Conservation (phyloP, 768 basidiomycete genomes). For the Cyclocybe cylindracea region DNA sequence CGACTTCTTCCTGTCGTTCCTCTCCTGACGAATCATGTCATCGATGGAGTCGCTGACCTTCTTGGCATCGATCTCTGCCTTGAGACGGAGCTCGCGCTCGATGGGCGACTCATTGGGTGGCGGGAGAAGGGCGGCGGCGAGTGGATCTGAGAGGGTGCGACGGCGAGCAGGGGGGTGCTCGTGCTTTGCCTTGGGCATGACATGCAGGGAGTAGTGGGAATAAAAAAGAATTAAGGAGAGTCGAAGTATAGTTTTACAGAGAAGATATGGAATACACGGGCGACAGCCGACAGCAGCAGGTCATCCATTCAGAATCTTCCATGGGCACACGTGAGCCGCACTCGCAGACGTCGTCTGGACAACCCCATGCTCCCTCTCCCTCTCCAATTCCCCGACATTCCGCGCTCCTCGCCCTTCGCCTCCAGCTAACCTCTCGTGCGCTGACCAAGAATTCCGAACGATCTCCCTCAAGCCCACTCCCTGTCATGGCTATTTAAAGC, state of each 20-base stretch:
- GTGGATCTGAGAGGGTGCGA: conserved; percentile 64
- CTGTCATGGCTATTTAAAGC: too few species aligned
- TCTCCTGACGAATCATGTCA: conserved; percentile 70
- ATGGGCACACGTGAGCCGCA: conserved; percentile 24
- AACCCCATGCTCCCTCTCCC: conserved; percentile 7
- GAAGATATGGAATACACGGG: conserved; percentile 17
- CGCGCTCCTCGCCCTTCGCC: not conserved
- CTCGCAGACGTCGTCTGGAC: conserved; percentile 12
- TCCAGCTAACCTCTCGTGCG: not conserved
- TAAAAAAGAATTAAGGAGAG: conserved; percentile 10
- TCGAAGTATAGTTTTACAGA: conserved; percentile 5
- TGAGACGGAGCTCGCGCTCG: conserved; percentile 65
- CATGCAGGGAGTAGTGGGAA: conserved; percentile 23
- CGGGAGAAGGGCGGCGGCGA: conserved; percentile 65
- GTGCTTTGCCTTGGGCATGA: conserved; percentile 42
- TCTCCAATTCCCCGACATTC: conserved; percentile 6
- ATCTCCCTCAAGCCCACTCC: too few species aligned
- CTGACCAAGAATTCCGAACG: not conserved
- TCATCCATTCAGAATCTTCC: conserved; percentile 22
- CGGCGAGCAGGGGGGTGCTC: conserved; percentile 30
- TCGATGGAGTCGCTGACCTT: conserved; percentile 78
- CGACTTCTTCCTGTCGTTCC: conserved; percentile 56
- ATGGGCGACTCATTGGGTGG: conserved; percentile 71
- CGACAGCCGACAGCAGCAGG: conserved; percentile 17
- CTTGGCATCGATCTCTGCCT: conserved; percentile 70